phyloP scores from a whole-genome alignment of 2,329 filamentous ascomycete genomes.

The Coniochaeta ligniaria region DNA sequence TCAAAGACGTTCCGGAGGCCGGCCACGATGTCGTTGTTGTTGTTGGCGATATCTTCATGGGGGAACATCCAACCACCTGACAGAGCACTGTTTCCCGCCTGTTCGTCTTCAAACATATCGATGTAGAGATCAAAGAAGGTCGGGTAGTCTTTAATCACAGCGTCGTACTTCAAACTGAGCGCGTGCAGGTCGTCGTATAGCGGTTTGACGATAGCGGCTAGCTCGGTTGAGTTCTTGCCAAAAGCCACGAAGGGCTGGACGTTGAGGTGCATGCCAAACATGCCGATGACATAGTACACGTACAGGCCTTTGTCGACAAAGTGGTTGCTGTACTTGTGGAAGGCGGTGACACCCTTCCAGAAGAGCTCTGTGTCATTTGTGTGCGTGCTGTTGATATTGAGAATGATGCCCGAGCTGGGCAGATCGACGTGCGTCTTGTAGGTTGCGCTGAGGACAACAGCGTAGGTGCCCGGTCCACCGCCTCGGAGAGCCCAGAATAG shows the following conservation, averaged over 20 bases:
- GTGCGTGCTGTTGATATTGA: slow-evolving; percentile 24
- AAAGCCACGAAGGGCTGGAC: slow-evolving; percentile 22
- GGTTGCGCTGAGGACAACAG: slow-evolving; percentile 37
- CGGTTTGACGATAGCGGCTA: slow-evolving; percentile 20
- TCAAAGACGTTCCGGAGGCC: slow-evolving; percentile 18
- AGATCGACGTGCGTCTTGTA: slow-evolving; percentile 30
- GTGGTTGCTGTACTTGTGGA: slow-evolving; percentile 23
- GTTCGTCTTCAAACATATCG: slow-evolving; percentile 23
- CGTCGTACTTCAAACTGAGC: slow-evolving; percentile 14
- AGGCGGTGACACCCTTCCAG: slow-evolving; percentile 24
- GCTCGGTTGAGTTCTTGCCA: slow-evolving; percentile 18
- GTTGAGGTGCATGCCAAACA: slow-evolving; percentile 20
- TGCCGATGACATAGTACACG: slow-evolving; percentile 29
- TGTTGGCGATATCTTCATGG: slow-evolving; percentile 20
- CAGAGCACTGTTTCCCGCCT: slow-evolving; percentile 16
- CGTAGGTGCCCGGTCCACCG: slow-evolving; percentile 45
- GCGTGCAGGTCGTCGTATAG: slow-evolving; percentile 19
- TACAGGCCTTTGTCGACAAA: slow-evolving; percentile 29
- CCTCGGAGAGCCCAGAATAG: slow-evolving; percentile 51
- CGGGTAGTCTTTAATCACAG: slow-evolving; percentile 15
- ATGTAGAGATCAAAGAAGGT: slow-evolving; percentile 21
- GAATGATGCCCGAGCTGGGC: slow-evolving; percentile 28
- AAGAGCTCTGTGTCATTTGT: slow-evolving; percentile 28
- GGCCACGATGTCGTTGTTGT: slow-evolving; percentile 22
- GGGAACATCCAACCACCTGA: slow-evolving; percentile 25